Conservation (phyloP, 352 stramenopile species). For the Phytophthora idaei region DNA sequence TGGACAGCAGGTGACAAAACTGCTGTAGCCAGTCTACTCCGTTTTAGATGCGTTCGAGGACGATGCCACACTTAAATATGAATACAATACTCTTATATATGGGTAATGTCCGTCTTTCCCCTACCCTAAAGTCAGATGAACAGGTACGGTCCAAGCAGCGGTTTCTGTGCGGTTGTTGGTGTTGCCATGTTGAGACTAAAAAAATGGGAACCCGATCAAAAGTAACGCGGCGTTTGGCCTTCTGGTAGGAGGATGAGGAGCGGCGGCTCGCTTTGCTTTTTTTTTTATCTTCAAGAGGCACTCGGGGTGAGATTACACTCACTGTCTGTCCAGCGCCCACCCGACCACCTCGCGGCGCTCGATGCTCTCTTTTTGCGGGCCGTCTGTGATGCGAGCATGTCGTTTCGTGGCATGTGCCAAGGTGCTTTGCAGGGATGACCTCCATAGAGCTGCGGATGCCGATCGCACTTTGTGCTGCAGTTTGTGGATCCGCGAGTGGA, state of each 20-base stretch:
- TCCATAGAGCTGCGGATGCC: conserved; percentile 28
- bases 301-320: conserved; percentile 22
- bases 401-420: conserved; percentile 29
- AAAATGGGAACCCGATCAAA: conserved; percentile 1
- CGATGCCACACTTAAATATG: conserved; percentile 10
- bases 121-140: conserved; percentile 37
- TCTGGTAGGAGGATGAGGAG: conserved; percentile 21
- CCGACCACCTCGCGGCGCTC: conserved; percentile 9
- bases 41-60: conserved; percentile 11
- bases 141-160: conserved; percentile 3
- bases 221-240: conserved; percentile 6
- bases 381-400: conserved; percentile 29
- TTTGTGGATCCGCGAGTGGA: conserved; percentile 20
- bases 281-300: conserved; percentile 1
- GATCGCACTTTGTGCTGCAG: conserved; percentile 23
- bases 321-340: conserved; percentile 14
- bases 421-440: conserved; percentile 19
- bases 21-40: conserved; percentile 30
- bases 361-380: conserved; percentile 4
- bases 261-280: conserved; percentile 6
- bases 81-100: conserved; percentile 3
- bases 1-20: conserved; percentile 18
- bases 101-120: conserved; percentile 1
- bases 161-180: conserved; percentile 28
- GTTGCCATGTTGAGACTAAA: conserved; percentile 33